Evolutionary conservation across 495 filamentous ascomycete genomes (phyloP).

Genomic region (Podospora didyma): DNA sequence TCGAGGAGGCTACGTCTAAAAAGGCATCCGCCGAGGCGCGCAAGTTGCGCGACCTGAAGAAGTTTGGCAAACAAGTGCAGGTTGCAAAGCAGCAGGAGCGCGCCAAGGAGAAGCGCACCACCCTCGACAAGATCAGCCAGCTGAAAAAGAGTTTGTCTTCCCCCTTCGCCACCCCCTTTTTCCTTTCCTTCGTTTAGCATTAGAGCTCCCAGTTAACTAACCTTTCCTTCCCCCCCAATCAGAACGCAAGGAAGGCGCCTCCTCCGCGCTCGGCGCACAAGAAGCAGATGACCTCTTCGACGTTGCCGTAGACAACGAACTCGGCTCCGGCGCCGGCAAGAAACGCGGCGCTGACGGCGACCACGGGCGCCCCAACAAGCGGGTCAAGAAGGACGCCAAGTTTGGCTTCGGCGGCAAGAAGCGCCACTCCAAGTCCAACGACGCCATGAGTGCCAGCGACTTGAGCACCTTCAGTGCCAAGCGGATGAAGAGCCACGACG

Average conservation of each 20-base stretch:
- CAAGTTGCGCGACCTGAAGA: constrained; percentile 92
- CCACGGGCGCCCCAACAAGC: constrained; percentile 57
- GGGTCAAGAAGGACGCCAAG: constrained; percentile 88
- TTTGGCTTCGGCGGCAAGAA: constrained; percentile 96
- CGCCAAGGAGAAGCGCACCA: constrained; percentile 83
- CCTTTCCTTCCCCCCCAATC: constrained; percentile 12
- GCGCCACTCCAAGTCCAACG: constrained; percentile 78
- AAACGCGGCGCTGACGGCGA: constrained; percentile 33
- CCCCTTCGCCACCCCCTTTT: not conserved
- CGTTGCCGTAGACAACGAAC: constrained; percentile 80
- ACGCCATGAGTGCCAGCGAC: constrained; percentile 75
- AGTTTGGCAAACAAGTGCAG: constrained; percentile 98
- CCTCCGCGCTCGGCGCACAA: constrained; percentile 52
- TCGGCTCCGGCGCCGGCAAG: constrained; percentile 43
- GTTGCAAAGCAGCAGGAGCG: constrained; percentile 92
- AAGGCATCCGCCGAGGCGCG: constrained; percentile 89
- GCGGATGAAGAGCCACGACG: constrained; percentile 67
- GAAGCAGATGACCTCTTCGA: constrained; percentile 95
- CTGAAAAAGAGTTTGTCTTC: constrained; percentile 81
- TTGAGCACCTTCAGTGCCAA: constrained; percentile 70
- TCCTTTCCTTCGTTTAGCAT: too few relatives aligned
- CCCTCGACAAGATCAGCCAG: constrained; percentile 85
- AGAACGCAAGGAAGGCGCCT: constrained; percentile 81
- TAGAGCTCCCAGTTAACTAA: constrained; percentile 10
- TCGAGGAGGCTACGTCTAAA: constrained; percentile 86